phyloP scores from a whole-genome alignment of 768 basidiomycete genomes.

The Suillus fuscotomentosus region DNA sequence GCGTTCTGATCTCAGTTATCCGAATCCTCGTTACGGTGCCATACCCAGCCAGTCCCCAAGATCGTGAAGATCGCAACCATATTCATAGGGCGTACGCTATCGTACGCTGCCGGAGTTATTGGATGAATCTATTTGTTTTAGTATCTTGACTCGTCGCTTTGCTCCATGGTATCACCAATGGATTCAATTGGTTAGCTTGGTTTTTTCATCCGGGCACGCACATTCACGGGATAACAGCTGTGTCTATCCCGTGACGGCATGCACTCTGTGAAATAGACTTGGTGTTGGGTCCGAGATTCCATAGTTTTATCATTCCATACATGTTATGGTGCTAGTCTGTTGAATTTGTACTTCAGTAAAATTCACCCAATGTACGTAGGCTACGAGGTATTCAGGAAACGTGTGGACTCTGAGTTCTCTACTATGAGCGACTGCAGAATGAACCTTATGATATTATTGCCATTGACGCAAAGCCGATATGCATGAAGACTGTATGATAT shows the following conservation, averaged over 20 bases:
- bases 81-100: too few relatives aligned
- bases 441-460: not conserved
- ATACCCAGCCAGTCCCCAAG: constrained; percentile 6
- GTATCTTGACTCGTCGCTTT: not conserved
- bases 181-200: not conserved
- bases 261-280: not conserved
- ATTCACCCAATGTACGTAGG: not conserved
- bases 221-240: not conserved
- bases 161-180: not conserved
- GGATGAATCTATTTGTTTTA: not conserved
- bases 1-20: not conserved
- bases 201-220: not conserved
- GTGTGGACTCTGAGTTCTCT: not conserved
- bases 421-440: not conserved
- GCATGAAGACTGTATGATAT: not conserved
- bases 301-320: not conserved
- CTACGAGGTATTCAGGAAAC: not conserved
- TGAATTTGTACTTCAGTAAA: not conserved
- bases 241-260: not conserved
- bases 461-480: not conserved
- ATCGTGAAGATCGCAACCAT: not conserved
- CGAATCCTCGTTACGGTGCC: constrained; percentile 1
- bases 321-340: not conserved
- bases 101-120: not conserved
- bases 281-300: not conserved